Base-by-base conservation (phyloP, 805 yeast species). In the Saccharomycopsis fibuligera region DNA sequence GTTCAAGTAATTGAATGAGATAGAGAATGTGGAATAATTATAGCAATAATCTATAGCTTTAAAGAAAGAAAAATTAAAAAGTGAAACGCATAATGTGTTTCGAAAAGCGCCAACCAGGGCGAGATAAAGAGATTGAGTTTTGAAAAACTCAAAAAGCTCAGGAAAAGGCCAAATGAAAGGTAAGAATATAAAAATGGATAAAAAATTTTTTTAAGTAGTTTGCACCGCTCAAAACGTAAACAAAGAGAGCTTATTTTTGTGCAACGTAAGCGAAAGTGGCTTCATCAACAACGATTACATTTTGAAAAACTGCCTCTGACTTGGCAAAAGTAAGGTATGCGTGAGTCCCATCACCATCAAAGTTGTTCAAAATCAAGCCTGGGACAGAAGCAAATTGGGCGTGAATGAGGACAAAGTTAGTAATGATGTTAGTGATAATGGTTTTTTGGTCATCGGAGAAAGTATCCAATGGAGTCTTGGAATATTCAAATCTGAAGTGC, bases 261-360 rank as follows among this genome's bases (percentile, higher is more conserved):
- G 52, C 49, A 31, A 49, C 47, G 6, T 23, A 17, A 14, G 52
- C 52, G 23, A 27, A 51, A 23, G 45, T 44, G 5, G 22, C 49
- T 35, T 51, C 55, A 29, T 52, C 48, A 5, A 49, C 55, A 5
- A 47, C 45, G 2, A 36, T 12, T 12, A 40, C 24, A 27, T 49
- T 43, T 4, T 17, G 19, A 25, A 49, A 47, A 2, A 23, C 40
- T 14, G 25, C 35, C 33, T 35, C 45, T 10, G 35, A 17, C 14
- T 35, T n/a, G 12, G 35, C 53, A 38, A 52, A 52, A 19, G 49
- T 49, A n/a, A 52, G 17, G 35, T 45, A 46, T 5, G 51, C 55
- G 31, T 49, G 25, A 48, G 42, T 46, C 5, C 45, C 45, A 22
- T 35, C 30, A 10, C 55, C 55, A 37, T 52, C 54, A 27, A 52